Evolutionary conservation across 768 basidiomycete genomes (phyloP), one percentile per base, ranked within the genome.

Genomic region (Mycena sanguinolenta): DNA sequence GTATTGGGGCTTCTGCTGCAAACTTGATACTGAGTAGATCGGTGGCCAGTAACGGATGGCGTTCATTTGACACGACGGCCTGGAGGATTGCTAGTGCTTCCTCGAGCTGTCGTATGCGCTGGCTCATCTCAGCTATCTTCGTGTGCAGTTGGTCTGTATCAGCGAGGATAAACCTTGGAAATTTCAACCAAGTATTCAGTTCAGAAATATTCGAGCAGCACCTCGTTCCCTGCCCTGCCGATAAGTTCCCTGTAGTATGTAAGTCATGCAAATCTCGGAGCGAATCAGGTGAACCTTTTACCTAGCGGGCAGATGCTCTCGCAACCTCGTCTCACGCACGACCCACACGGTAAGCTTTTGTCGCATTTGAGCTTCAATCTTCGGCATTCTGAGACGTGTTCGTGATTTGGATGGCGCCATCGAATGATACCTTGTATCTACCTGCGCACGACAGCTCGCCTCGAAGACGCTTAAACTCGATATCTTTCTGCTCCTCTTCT

Each of bases 101-200:
- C 77, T 92, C 91, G 0, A 92, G 84, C 73, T 91, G 89, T 36
- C 90, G 86, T 55, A 92, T 91, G 21, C 91, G 86, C 74, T 88
- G 85, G 76, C 87, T 87, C 90, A 92, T 91, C 59, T 90, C 87
- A 9, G 87, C 78, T 28, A 92, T 91, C 77, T 91, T 90, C 60
- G 83, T 82, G 75, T 92, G 91, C 16, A 93, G 82, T 53, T 91
- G 87, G 50, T 89, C 86, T 1, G 90, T 91, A 63, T 90, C 90
- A 2, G 90, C 90, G 13, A 92, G 83, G 55, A 91, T 89, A 75
- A 90, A 92, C 38, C 90, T 90, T 74, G 42, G 59, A 14, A 36
- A 27, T 27, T 66, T 32, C 52, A 32, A 49, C 21, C 17, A 25
- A 69, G 55, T 32, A 23, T 34, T 44, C 28, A 16, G 19, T 14